Evolutionary conservation across 306 rosid genomes (phyloP), one percentile per base, ranked within the genome.

Genomic region (Prunus fruticosa): DNA sequence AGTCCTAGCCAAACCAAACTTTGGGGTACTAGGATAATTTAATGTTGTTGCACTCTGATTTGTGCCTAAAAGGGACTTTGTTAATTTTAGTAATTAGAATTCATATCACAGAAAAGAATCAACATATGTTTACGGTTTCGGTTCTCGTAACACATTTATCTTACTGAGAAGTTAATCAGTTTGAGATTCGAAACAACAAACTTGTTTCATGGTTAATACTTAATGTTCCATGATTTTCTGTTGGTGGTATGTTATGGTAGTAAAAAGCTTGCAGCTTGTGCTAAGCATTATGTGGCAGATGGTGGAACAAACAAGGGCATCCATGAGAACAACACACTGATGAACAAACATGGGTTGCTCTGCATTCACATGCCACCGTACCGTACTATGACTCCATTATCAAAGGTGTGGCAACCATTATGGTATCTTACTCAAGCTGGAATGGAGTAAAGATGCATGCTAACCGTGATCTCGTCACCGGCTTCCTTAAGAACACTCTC

Each of bases 401-500:
- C 65, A 65, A 76, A 22, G 87, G 87, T 6, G 84, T 84, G 12
- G 54, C 74, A 22, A 84, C 84, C 23, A 20, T 84, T 56, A 84
- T 84, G 87, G 63, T 84, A 43, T 84, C 87, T 0, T 84, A 84
- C 53, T 80, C 87, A 3, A 84, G 87, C 56, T 84, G 82, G 87
- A 84, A 84, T 4, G 80, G 87, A n/a, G 57, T 67, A 19, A 84
- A 84, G 74, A 84, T 80, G 87, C 84, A 84, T 4, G 78, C 82
- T n/a, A 77, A 84, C 53, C 51, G 38, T 12, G 84, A 80, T 2
- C 80, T 80, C 7, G 25, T 84, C 62, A 80, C 82, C 7, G 80
- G 64, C 18, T 62, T 73, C 71, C 87, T 84, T 27, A 84, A 80
- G 72, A 77, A 84, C 5, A 77, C 87, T 46, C 87, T 84, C 4